A percentile compares a stretch with the other conserved stretches of the same genome.
These are phyloP conservation scores for Alternaria postmessia DNA, from an alignment of 2,329 filamentous ascomycete genomes.

Conservation along the genomic window DNA sequence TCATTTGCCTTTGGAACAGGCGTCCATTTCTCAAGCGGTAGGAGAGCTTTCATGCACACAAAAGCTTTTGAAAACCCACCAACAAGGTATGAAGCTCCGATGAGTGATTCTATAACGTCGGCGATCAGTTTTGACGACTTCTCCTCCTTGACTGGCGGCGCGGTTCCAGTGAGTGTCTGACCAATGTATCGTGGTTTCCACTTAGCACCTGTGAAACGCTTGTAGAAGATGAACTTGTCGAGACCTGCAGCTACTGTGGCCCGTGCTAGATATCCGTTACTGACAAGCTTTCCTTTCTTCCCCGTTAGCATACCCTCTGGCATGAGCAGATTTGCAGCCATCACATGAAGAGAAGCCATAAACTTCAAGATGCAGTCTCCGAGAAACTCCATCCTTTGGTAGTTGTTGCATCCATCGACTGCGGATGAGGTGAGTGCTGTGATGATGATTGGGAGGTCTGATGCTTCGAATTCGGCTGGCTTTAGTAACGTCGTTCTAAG, in stretches of 20 bases:
- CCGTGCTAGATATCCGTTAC: constrained; percentile 75
- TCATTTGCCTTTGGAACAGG: constrained; percentile 37
- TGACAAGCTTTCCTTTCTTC: constrained; percentile 73
- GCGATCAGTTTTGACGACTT: constrained; percentile 82
- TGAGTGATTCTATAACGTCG: constrained; percentile 85
- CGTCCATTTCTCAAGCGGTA: constrained; percentile 66
- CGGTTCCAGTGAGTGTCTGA: constrained; percentile 46
- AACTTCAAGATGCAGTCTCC: constrained; percentile 87
- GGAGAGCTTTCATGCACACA: constrained; percentile 66
- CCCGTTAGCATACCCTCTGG: constrained; percentile 79
- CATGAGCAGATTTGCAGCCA: constrained; percentile 67
- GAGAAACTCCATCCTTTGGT: constrained; percentile 85
- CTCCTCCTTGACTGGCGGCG: constrained; percentile 39
- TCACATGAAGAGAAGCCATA: constrained; percentile 71
- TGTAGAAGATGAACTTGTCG: constrained; percentile 75
- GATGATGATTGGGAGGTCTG: constrained; percentile 63
- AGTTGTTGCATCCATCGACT: constrained; percentile 69
- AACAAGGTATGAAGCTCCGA: constrained; percentile 76
- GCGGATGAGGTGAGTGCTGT: constrained; percentile 75
- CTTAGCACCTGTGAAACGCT: constrained; percentile 71
- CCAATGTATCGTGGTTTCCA: constrained; percentile 74
- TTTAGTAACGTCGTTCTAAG: constrained; percentile 65
- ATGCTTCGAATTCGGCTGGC: constrained; percentile 58
- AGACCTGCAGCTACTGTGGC: constrained; percentile 71
- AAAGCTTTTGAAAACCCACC: constrained; percentile 72